Percentiles rank a stretch among this genome's conserved stretches.
These are phyloP conservation scores for Tremella yokohamensis DNA, from an alignment of 768 basidiomycete species.

Conservation along the genomic window DNA sequence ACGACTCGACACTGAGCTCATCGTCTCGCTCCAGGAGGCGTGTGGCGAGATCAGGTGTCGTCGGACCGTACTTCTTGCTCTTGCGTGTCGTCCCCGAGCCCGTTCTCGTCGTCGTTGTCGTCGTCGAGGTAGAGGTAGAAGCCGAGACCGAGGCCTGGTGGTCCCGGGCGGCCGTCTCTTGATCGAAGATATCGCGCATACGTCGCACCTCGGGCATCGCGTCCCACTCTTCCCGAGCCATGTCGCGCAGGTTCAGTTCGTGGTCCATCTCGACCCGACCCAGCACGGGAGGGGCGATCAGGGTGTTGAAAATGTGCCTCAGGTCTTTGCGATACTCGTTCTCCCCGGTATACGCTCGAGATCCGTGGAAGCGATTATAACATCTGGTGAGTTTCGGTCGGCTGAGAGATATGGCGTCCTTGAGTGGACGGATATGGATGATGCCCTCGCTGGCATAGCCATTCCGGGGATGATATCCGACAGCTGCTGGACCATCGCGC, in stretches of 20 bases:
- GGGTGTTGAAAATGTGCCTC: no score
- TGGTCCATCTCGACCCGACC: neutral
- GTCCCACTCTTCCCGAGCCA: neutral
- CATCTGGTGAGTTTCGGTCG: no score
- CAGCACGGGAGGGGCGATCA: no score
- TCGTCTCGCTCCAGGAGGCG: neutral
- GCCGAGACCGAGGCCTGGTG: neutral
- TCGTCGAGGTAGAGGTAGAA: neutral
- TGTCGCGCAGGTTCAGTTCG: neutral
- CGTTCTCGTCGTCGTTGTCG: neutral
- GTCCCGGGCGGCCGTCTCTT: neutral
- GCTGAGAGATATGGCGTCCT: no score
- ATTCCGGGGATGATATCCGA: no score
- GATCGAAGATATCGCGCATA: neutral
- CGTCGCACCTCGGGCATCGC: neutral
- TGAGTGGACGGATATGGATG: no score
- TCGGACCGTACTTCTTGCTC: neutral
- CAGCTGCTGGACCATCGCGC: no score
- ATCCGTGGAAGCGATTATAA: no score
- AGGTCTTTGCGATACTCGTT: no score
- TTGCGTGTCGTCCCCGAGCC: neutral
- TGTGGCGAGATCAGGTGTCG: neutral
- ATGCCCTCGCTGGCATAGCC: no score
- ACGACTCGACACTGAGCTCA: neutral
- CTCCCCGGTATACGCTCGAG: no score